phyloP scores from a whole-genome alignment of 257 asterid species.

The Penstemon barbatus region DNA sequence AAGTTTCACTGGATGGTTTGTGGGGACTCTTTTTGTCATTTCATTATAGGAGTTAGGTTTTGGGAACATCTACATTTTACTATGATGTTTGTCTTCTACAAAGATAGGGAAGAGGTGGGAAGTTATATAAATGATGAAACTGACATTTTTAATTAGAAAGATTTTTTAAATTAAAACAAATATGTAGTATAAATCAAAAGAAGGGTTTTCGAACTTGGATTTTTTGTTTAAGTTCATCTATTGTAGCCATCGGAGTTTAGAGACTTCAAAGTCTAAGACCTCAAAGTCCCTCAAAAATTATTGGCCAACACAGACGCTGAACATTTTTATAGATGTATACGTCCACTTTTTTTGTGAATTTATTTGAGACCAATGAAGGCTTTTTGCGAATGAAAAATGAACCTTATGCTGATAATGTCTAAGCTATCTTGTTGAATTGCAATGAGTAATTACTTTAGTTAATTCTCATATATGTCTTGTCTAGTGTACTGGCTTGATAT shows the following conservation, averaged over 20 bases:
- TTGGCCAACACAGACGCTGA: no score
- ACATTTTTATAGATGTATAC: background rate
- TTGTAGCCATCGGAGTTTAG: no score
- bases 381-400: background rate
- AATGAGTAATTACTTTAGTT: constrained; percentile 1
- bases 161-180: background rate
- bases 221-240: no score
- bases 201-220: background rate
- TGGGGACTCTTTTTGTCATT: background rate
- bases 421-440: background rate
- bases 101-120: background rate
- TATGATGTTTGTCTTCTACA: background rate
- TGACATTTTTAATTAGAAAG: background rate
- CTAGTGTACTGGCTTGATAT: constrained; percentile 12
- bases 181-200: background rate
- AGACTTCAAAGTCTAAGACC: no score
- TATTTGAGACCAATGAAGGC: background rate
- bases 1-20: background rate
- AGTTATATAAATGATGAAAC: background rate
- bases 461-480: constrained; percentile 7
- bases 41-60: background rate
- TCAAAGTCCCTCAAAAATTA: no score
- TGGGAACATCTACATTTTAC: background rate
- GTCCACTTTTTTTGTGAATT: background rate
- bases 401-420: constrained; percentile 6